These are phyloP conservation scores for Phytopythium boreale DNA, from an alignment of 352 stramenopile species.

Conservation along the genomic window DNA sequence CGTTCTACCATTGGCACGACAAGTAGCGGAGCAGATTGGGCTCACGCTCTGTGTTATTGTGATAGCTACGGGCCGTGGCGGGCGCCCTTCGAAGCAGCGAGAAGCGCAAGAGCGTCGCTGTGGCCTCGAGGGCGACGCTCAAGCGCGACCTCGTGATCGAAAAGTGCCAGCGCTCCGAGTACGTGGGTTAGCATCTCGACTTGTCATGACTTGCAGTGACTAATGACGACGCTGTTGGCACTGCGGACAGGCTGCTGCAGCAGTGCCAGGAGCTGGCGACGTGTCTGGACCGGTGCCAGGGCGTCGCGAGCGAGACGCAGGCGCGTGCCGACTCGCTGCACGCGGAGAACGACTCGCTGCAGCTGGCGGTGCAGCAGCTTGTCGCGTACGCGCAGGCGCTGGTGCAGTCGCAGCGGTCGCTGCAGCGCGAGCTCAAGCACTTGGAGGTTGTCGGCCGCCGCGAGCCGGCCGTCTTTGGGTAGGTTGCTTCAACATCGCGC, in stretches of 20 bases:
- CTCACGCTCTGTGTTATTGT: not conserved
- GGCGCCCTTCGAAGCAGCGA: slow-evolving; percentile 34
- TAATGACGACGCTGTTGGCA: not conserved
- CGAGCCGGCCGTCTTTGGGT: slow-evolving; percentile 44
- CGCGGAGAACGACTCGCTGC: slow-evolving; percentile 47
- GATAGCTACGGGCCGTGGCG: slow-evolving; percentile 30
- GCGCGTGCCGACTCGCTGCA: slow-evolving; percentile 34
- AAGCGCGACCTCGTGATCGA: slow-evolving; percentile 58
- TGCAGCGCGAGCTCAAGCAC: slow-evolving; percentile 46
- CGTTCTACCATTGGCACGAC: not conserved
- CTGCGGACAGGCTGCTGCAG: slow-evolving; percentile 32
- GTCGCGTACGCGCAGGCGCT: slow-evolving; percentile 52
- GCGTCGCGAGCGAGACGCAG: slow-evolving; percentile 26
- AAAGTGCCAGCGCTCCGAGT: slow-evolving; percentile 56
- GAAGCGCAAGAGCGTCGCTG: slow-evolving; percentile 31
- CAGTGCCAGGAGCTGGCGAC: slow-evolving; percentile 51
- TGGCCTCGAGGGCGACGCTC: slow-evolving; percentile 28
- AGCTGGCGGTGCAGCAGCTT: slow-evolving; percentile 46
- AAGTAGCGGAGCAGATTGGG: not conserved
- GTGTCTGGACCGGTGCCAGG: slow-evolving; percentile 43
- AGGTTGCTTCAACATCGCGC: slow-evolving; percentile 11
- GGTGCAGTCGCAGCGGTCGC: slow-evolving; percentile 33
- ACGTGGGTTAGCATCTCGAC: slow-evolving; percentile 5
- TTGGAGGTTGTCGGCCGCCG: slow-evolving; percentile 41
- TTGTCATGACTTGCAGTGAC: not conserved